Conservation (phyloP, 2,329 filamentous ascomycete genomes). For the Alternaria solani region DNA sequence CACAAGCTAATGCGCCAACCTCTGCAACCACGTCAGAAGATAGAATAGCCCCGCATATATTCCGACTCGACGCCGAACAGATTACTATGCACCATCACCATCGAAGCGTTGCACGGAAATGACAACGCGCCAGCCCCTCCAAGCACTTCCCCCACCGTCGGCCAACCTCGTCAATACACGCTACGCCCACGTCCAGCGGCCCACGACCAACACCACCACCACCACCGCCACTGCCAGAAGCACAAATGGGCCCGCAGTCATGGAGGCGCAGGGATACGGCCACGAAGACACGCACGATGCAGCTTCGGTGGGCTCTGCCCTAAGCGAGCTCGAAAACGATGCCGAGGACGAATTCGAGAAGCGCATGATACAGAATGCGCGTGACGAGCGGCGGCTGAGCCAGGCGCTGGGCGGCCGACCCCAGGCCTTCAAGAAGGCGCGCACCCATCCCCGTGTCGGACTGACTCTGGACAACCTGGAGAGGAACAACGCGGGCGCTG, state of each 20-base stretch:
- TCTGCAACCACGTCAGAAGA: conserved; percentile 8
- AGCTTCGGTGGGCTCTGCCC: conserved; percentile 40
- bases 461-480: conserved; percentile 56
- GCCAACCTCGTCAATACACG: conserved; percentile 35
- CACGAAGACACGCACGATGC: conserved; percentile 34
- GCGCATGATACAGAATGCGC: conserved; percentile 54
- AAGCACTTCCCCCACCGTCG: conserved; percentile 43
- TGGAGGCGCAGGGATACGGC: conserved; percentile 28
- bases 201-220: conserved; percentile 20
- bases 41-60: conserved; percentile 4
- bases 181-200: conserved; percentile 29
- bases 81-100: conserved; percentile 26
- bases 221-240: conserved; percentile 22
- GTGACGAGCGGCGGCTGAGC: conserved; percentile 53
- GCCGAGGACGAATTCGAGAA: conserved; percentile 56
- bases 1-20: conserved; percentile 17
- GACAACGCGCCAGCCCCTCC: conserved; percentile 47
- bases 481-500: conserved; percentile 40
- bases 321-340: conserved; percentile 54
- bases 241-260: conserved; percentile 30
- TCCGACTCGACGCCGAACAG: not conserved
- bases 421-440: conserved; percentile 55
- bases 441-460: conserved; percentile 50
- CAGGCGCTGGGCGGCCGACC: conserved; percentile 44
- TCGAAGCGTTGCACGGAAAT: conserved; percentile 28